Conservation (phyloP, 495 filamentous ascomycete genomes). For the Penicillium taxi region DNA sequence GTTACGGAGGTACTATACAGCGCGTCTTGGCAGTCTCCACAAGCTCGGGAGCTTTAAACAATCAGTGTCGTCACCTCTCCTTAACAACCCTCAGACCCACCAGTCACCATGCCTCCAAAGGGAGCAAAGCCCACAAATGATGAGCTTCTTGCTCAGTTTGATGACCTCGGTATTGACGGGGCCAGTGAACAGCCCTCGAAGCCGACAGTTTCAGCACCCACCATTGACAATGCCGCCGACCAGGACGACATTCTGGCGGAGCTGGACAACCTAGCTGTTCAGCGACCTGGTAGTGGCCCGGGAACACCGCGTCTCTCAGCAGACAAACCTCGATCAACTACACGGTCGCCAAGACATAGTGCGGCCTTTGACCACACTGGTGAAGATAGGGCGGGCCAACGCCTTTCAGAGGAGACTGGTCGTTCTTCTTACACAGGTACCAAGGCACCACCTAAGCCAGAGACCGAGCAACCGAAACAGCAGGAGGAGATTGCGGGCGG, state of each 20-base stretch:
- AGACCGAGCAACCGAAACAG: slow-evolving; percentile 24
- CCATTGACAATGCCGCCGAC: slow-evolving; percentile 35
- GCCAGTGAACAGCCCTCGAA: slow-evolving; percentile 32
- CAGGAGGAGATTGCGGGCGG: slow-evolving; percentile 41
- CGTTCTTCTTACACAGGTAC: slow-evolving; percentile 56
- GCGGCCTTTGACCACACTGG: slow-evolving; percentile 49
- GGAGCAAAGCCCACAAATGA: slow-evolving; percentile 59
- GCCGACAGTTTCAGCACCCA: slow-evolving; percentile 23
- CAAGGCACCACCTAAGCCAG: slow-evolving; percentile 31
- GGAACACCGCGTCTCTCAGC: slow-evolving; percentile 74
- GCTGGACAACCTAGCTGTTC: slow-evolving; percentile 66
- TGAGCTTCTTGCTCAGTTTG: slow-evolving; percentile 77
- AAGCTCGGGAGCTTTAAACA: slow-evolving; percentile 19
- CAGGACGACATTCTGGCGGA: slow-evolving; percentile 72
- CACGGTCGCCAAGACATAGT: slow-evolving; percentile 51
- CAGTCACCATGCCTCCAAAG: slow-evolving; percentile 36
- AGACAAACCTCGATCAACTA: slow-evolving; percentile 38
- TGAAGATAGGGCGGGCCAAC: slow-evolving; percentile 52
- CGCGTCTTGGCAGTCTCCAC: slow-evolving; percentile 27
- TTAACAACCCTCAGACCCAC: slow-evolving; percentile 12
- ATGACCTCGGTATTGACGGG: slow-evolving; percentile 53
- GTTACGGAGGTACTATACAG: not conserved
- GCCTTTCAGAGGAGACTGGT: slow-evolving; percentile 70
- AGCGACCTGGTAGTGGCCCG: slow-evolving; percentile 60
- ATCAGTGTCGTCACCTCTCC: slow-evolving; percentile 28